Conservation (phyloP, 2,329 filamentous ascomycete genomes). For the Xenoacremonium recifei region DNA sequence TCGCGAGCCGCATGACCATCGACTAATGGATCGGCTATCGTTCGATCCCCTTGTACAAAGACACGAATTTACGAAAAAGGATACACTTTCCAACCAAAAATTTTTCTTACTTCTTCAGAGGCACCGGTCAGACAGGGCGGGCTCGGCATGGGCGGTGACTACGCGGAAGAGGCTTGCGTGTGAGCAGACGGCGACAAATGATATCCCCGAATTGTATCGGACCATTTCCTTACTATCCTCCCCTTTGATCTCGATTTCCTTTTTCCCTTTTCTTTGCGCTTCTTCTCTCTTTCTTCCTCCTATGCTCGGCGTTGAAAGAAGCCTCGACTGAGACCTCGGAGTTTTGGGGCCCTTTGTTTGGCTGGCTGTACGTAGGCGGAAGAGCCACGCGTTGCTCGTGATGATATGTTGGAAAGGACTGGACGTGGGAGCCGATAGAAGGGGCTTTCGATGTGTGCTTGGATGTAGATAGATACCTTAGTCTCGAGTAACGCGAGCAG, state of each 20-base stretch:
- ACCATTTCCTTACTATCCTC: constrained; percentile 15
- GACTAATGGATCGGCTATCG: no score
- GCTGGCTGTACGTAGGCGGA: no score
- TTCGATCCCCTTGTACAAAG: constrained; percentile 34
- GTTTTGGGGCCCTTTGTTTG: constrained; percentile 12
- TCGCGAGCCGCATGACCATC: constrained; percentile 60
- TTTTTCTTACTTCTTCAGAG: constrained; percentile 13
- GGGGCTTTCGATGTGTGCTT: no score
- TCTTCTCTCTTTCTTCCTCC: constrained; percentile 16
- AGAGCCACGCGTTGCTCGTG: no score
- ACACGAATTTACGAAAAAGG: constrained; percentile 36
- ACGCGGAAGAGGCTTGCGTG: constrained; percentile 23
- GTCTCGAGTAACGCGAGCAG: no score
- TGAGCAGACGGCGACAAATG: constrained; percentile 26
- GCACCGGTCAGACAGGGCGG: constrained; percentile 28
- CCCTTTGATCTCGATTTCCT: constrained; percentile 14
- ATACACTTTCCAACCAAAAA: no score
- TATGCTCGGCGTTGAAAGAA: constrained; percentile 23
- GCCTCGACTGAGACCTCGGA: constrained; percentile 15
- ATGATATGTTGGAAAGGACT: not conserved
- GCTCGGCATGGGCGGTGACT: constrained; percentile 25
- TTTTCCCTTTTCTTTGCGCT: constrained; percentile 6
- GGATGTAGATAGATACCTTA: no score
- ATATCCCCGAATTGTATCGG: constrained; percentile 25
- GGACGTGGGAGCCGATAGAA: no score